These are phyloP conservation scores for Piromyces sp. DNA, from an alignment of 192 early-diverging fungal genomes.

Conservation along the genomic window DNA sequence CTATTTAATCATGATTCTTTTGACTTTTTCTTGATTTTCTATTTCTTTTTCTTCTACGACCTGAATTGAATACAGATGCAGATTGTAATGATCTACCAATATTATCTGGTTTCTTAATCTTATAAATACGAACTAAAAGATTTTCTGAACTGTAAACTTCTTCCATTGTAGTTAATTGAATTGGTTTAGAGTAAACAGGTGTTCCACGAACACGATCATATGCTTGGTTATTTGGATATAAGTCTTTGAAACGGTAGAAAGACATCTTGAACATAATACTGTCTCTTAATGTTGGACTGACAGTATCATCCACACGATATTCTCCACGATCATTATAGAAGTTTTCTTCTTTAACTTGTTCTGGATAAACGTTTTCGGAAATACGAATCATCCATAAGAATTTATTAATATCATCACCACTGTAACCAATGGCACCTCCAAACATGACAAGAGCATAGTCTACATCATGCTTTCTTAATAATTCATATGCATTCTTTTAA, in stretches of 20 bases:
- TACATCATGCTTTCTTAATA: conserved; percentile 84
- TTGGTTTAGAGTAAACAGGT: conserved; percentile 52
- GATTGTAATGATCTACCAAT: conserved; percentile 33
- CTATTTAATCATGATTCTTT: background rate
- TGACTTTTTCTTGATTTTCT: background rate
- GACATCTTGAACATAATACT: conserved; percentile 94
- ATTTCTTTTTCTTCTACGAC: background rate
- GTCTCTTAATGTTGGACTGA: conserved; percentile 74
- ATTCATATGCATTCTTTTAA: conserved; percentile 60
- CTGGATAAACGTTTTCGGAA: conserved; percentile 89
- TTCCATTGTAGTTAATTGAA: conserved; percentile 69
- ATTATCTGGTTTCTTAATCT: conserved; percentile 90
- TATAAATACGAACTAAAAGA: conserved; percentile 97
- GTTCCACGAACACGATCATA: conserved; percentile 73
- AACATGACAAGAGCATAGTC: conserved; percentile 95
- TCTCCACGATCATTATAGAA: conserved; percentile 83
- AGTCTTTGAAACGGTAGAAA: conserved; percentile 85
- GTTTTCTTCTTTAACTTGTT: conserved; percentile 70
- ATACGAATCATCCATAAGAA: conserved; percentile 99
- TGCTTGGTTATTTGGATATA: conserved; percentile 37
- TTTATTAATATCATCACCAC: conserved; percentile 99
- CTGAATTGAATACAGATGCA: background rate
- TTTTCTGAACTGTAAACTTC: conserved; percentile 89
- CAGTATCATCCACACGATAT: conserved; percentile 81
- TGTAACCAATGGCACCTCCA: conserved; percentile 91